Base-by-base conservation (phyloP, 441 rosid species). In the Breynia disticha region DNA sequence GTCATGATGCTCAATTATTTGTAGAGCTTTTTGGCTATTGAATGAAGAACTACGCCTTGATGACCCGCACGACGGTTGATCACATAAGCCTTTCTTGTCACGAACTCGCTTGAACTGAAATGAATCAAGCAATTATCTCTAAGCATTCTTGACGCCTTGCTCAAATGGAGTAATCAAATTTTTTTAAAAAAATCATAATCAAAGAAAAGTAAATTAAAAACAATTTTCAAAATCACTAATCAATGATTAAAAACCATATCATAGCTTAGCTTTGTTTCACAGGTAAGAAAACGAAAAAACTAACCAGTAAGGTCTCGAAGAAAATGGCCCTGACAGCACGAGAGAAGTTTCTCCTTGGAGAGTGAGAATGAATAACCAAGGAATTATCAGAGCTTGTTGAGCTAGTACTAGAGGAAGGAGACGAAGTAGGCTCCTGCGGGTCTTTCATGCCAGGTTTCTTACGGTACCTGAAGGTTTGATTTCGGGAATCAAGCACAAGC, bases 241-340 rank as follows among this genome's bases (percentile, higher is more conserved):
- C 35, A 28, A 28, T n/a, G n/a, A n/a, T n/a, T n/a, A n/a, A n/a
- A n/a, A n/a, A n/a, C n/a, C n/a, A n/a, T n/a, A n/a, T n/a, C n/a
- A n/a, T 28, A 28, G 35, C 35, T 28, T 28, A 28, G 8, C 5
- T 15, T 41, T 41, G 13, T 41, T 41, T 11, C 13, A 15, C 10
- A 35, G 13, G 18, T 2, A 7, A 12, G 11, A 11, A 7, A 46
- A 14, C 4, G 16, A 1, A 21, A 18, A 19, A 46, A 65, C 72
- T 39, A 11, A 70, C 80, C 73, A 70, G 20, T 49, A 49, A 32
- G n/a, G 62, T 55, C 54, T 58, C 74, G 52, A 70, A 75, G 9
- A 70, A 21, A 18, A 65, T 63, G 22, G 72, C 71, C 53, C 61
- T 70, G 49, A 76, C 13, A 32, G 59, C 67, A 5, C 62, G 72